Evolutionary conservation across 768 basidiomycete species (phyloP), one percentile per base, ranked within the genome.

Genomic region (Podaxis mareebaensis): DNA sequence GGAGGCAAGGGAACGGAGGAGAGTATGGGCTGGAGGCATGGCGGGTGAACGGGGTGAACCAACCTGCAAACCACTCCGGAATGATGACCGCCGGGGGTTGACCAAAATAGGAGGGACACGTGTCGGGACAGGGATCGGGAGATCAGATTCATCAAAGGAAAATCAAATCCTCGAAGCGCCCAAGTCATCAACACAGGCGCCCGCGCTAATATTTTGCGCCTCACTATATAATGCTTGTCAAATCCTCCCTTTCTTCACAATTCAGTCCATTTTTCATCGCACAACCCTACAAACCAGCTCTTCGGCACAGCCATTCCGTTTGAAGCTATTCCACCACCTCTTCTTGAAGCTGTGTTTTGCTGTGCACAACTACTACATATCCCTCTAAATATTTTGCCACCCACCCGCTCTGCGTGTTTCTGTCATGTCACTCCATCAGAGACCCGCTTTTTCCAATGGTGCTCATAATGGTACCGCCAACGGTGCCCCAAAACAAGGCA

Each of bases 1-100:
- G 13, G 85, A 78, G 67, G 81, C 83, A 44, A 91, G 69, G 33
- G 83, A 79, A 13, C 78, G 71, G 26, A 82, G 77, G 36, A 88
- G 57, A 3, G 79, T 79, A 60, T 83, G 83, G 30, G 84, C 74
- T 61, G 51, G 52, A 22, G 39, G 24, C 33, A 51, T 49, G 11
- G 30, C 5, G 10, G 15, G 51, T 60, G 24, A 36, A 2, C 11
- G 15, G 42, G 4, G 39, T 39, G 55, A 46, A 22, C 44, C n/a
- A 33, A 33, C 33, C 33, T 33, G 33, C 33, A 46, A 46, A 46
- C 44, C 44, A 20, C 44, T 13, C 15, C 0, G n/a, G 20, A 7
- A n/a, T 13, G 15, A 42, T 10, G n/a, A 33, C 10, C 28, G 28
- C 28, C 28, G 28, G 28, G 44, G n/a, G 44, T 46, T 46, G 7